Percentiles rank a stretch among this genome's conserved stretches.
phyloP scores from a whole-genome alignment of 2,329 filamentous ascomycete species.

The Penicillium sp. region DNA sequence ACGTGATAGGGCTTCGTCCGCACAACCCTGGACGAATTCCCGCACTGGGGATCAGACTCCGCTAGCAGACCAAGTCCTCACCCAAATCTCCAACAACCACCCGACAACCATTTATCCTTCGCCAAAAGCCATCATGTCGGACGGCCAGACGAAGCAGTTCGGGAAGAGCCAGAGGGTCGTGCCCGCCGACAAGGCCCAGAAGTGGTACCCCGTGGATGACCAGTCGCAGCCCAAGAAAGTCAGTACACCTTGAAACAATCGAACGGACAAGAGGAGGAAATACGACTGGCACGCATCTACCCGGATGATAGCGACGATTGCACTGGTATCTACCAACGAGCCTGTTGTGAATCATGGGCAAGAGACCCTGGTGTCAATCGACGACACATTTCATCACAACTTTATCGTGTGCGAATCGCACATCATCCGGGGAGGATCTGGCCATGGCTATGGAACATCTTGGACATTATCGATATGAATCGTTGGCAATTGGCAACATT shows the following conservation, averaged over 20 bases:
- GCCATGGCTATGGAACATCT: slow-evolving; percentile 6
- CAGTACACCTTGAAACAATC: slow-evolving; percentile 54
- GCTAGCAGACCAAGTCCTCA: slow-evolving; percentile 40
- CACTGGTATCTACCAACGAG: slow-evolving; percentile 23
- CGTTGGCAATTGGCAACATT: slow-evolving; percentile 13
- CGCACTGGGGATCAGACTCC: slow-evolving; percentile 38
- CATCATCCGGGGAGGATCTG: slow-evolving; percentile 11
- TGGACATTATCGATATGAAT: slow-evolving; percentile 1
- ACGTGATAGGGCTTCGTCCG: slow-evolving; percentile 43
- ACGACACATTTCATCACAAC: slow-evolving; percentile 12
- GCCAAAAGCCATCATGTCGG: slow-evolving; percentile 58
- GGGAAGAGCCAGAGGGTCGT: slow-evolving; percentile 93
- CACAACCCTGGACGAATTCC: slow-evolving; percentile 43
- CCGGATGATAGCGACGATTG: slow-evolving; percentile 35
- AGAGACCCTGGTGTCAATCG: slow-evolving; percentile 25
- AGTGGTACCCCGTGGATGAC: slow-evolving; percentile 98
- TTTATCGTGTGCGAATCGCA: slow-evolving; percentile 7
- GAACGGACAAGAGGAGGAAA: slow-evolving; percentile 23
- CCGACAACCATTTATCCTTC: slow-evolving; percentile 48
- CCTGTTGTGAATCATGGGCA: slow-evolving; percentile 12
- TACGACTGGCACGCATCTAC: slow-evolving; percentile 25
- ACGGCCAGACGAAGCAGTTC: slow-evolving; percentile 84
- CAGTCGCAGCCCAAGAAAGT: slow-evolving; percentile 90
- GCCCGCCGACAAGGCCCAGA: slow-evolving; percentile 90
- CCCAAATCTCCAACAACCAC: slow-evolving; percentile 45